Percentiles rank a stretch among this genome's conserved stretches.
Conservation (phyloP, 169 alveolate genomes). For the Plasmodium cynomolgi region DNA sequence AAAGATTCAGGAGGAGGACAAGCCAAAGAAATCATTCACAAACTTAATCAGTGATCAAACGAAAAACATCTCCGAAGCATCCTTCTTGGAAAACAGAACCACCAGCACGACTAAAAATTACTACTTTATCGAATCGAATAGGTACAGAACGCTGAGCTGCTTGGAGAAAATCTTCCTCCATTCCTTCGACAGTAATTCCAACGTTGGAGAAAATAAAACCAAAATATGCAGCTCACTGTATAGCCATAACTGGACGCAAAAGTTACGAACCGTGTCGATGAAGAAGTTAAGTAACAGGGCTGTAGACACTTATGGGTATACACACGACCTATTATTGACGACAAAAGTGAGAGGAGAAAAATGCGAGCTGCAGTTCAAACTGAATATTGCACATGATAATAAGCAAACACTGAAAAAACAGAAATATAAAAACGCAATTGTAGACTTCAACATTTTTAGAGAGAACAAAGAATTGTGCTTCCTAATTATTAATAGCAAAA, state of each 20-base stretch:
- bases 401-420: not conserved
- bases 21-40: not conserved
- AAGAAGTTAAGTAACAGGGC: slow-evolving; percentile 4
- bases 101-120: not conserved
- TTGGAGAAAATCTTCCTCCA: slow-evolving; percentile 67
- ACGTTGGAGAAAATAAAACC: slow-evolving; percentile 4
- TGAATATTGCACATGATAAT: not conserved
- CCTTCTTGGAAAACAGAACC: slow-evolving; percentile 21
- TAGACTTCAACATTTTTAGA: slow-evolving; percentile 55
- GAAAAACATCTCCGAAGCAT: not conserved
- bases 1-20: not conserved
- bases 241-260: slow-evolving; percentile 37
- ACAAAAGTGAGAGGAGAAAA: not conserved
- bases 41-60: not conserved
- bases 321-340: slow-evolving; percentile 21
- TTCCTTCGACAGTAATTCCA: slow-evolving; percentile 2
- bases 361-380: slow-evolving; percentile 29
- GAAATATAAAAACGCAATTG: slow-evolving; percentile 20
- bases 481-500: slow-evolving; percentile 8
- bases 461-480: slow-evolving; percentile 64
- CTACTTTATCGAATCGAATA: slow-evolving; percentile 21
- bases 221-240: slow-evolving; percentile 46
- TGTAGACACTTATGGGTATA: slow-evolving; percentile 30
- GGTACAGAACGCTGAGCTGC: slow-evolving; percentile 67
- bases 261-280: not conserved